Base-by-base conservation (phyloP, 495 filamentous ascomycete genomes). In the Penicillium cataractarum region DNA sequence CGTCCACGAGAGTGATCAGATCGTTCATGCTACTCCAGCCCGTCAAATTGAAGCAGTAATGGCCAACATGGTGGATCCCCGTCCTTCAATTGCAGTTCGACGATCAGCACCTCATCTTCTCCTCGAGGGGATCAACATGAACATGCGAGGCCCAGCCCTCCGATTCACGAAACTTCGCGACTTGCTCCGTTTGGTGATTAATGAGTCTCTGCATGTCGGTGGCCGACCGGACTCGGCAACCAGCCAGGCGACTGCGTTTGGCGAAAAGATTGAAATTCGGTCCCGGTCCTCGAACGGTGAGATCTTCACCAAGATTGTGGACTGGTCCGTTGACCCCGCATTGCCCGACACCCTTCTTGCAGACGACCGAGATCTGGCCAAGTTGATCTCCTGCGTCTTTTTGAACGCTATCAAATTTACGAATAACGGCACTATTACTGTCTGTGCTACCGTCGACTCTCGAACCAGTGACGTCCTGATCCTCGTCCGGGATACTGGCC, bases 401-500 rank as follows among this genome's bases (percentile, higher is more conserved):
- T 76, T 91, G 31, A 93, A 93, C 71, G 91, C 90, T 4, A 83
- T 93, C 57, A 93, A 93, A 70, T 93, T 92, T 66, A 92, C 91
- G 0, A 87, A 90, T 61, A 80, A 78, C 56, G 90, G 90, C 22
- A 79, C 74, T n/a, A 89, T 93, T 54, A 81, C 76, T 1, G 71
- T 93, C 5, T 81, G 69, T 35, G 87, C 85, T 8, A 81, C 76
- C 21, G 71, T 87, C 35, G 82, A 80, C 55, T 58, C 74, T 55
- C 81, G 78, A 58, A 72, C 65, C 61, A 80, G 84, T 61, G 83
- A 86, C 72, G 77, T 91, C 55, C 71, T 84, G 40, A 84, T 91
- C 68, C 83, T 72, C 44, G 81, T 93, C 39, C 74, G 77, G 13
- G 90, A 93, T 74, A 90, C 88, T 17, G 90, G 90, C 2, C 83